Base-by-base conservation (phyloP, 2,329 filamentous ascomycete species). In the Apiospora koreana region DNA sequence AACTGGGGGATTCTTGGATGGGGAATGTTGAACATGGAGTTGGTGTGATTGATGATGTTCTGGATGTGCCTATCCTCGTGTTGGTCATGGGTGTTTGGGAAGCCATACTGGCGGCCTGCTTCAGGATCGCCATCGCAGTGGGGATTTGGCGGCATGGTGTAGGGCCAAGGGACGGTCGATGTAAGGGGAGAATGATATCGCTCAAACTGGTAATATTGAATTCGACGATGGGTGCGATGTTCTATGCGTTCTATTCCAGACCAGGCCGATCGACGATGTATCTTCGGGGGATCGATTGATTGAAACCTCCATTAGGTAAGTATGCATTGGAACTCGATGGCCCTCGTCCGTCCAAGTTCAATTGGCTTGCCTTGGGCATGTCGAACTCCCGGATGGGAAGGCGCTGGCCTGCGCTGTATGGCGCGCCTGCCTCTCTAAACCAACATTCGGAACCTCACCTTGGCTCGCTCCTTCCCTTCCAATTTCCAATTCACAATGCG, bases 21-120 rank as follows among this genome's bases (percentile, higher is more conserved):
- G 6, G 43, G 68, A 2, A 72, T 69, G 7, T 73, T 72, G 64
- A 77, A 76, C 7, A 76, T 71, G 41, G 70, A 73, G 46, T 67
- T 75, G 14, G 77, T 73, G 72, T 79, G 74, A 10, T 75, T 71
- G 50, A 78, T 76, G 41, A 79, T 78, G 62, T 74, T 77, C 69
- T 78, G 77, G 14, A 76, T 74, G 71, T 77, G 74, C 68, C 72
- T 74, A 68, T 79, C 77, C 42, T 71, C 73, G 67, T 69, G 68
- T 21, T 28, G 23, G 50, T 18, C 28, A 14, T 23, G 64, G 38
- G 23, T 7, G 41, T 69, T 70, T 28, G 73, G 64, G 58, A 72
- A 75, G 42, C 72, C 72, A 68, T 77, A 74, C 23, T 71, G 64
- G 70, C 71, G 73, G 67, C 69, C 46, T 38, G n/a, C 12, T 23